Base-by-base conservation (phyloP, 495 filamentous ascomycete genomes). In the Umbilicaria muhlenbergii region DNA sequence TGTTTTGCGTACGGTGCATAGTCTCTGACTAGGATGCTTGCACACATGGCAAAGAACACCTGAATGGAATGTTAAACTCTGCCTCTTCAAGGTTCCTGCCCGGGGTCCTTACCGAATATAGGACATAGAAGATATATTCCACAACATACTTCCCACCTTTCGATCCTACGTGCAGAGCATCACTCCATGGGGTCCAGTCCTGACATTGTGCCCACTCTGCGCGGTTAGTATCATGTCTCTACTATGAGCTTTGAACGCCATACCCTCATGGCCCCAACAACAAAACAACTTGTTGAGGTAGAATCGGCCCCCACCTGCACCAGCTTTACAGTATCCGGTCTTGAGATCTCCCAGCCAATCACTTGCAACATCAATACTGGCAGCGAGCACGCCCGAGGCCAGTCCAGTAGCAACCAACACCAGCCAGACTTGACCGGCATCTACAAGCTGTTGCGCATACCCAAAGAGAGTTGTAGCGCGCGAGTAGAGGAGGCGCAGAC, bases 341-440 rank as follows among this genome's bases (percentile, higher is more conserved):
- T 96, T 98, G 36, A 95, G 57, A 59, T 96, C 92, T 11, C 80
- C 89, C 34, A 98, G 59, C 91, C 91, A 98, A 57, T 93, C 80
- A 38, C 83, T 91, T n/a, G 78, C 79, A 43, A 96, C 78, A 56
- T 96, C 86, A 46, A 98, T 98, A 16, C 65, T 71, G 5, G 87
- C 91, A 28, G 91, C 89, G 35, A 95, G 70, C 21, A 82, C 60
- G 28, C 91, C 91, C 21, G 86, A 81, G 11, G 81, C 74, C 36
- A 96, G 61, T 6, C 87, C 87, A 0, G 81, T 80, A 10, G 69
- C 68, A 41, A 98, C 75, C 45, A 98, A 65, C 31, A 96, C 70
- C 6, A 93, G 55, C 91, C 91, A 98, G 40, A 93, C 77, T 65
- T 96, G 86, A 55, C 82, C 84, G 2, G 78, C 77, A 59, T 98